Percentiles rank a stretch among this genome's conserved stretches.
Conservation (phyloP, 495 filamentous ascomycete species). For the Aspergillus kassunensis region DNA sequence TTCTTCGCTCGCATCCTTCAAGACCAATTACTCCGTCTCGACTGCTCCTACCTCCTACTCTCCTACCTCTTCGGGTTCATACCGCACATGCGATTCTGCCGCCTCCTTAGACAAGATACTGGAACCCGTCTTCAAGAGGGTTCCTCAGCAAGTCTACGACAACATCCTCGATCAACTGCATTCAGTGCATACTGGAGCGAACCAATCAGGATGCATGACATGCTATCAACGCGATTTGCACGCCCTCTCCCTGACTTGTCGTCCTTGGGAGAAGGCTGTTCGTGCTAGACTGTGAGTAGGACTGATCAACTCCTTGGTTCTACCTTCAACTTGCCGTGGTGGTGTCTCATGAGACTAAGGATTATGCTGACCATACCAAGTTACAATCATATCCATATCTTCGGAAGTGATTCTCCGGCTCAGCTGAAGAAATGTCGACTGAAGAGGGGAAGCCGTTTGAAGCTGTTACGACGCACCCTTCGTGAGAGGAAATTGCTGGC, state of each 20-base stretch:
- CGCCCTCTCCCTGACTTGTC: slow-evolving; percentile 60
- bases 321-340: background rate
- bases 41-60: slow-evolving; percentile 40
- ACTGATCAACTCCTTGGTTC: background rate
- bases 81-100: slow-evolving; percentile 35
- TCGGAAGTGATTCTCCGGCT: slow-evolving; percentile 60
- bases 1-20: slow-evolving; percentile 42
- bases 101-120: slow-evolving; percentile 31
- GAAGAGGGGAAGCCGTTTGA: slow-evolving; percentile 63
- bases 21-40: slow-evolving; percentile 36
- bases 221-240: slow-evolving; percentile 77
- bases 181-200: slow-evolving; percentile 40
- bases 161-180: slow-evolving; percentile 52
- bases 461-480: slow-evolving; percentile 72
- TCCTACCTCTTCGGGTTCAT: slow-evolving; percentile 33
- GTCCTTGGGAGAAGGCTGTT: slow-evolving; percentile 65
- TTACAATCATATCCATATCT: slow-evolving; percentile 66
- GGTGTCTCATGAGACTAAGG: too few relatives aligned
- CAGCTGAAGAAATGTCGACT: slow-evolving; percentile 65
- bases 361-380: slow-evolving; percentile 32
- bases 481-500: slow-evolving; percentile 66
- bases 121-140: slow-evolving; percentile 42
- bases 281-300: slow-evolving; percentile 57
- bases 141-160: slow-evolving; percentile 56
- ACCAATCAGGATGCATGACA: slow-evolving; percentile 57